These are phyloP conservation scores for Fusarium avenaceum DNA, from an alignment of 2,329 filamentous ascomycete genomes.

Conservation along the genomic window DNA sequence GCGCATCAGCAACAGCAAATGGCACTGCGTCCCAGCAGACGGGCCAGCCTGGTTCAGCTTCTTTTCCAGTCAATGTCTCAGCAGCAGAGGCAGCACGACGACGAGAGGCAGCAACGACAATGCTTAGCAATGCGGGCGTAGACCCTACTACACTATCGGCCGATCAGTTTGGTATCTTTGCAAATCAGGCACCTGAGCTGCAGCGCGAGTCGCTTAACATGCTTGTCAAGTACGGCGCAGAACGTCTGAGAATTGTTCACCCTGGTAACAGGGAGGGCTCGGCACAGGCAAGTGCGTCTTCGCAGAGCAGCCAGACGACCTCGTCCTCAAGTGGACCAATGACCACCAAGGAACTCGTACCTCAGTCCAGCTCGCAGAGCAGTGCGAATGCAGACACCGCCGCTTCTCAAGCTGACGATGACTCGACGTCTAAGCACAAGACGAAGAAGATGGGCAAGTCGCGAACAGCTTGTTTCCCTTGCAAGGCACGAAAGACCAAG, in stretches of 20 bases:
- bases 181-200: slow-evolving; percentile 69
- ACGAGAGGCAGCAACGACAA: slow-evolving; percentile 61
- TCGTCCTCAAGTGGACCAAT: slow-evolving; percentile 46
- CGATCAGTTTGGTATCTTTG: slow-evolving; percentile 71
- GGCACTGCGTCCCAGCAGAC: slow-evolving; percentile 18
- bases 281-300: slow-evolving; percentile 47
- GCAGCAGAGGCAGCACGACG: slow-evolving; percentile 65
- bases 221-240: slow-evolving; percentile 69
- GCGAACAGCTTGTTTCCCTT: slow-evolving; percentile 55
- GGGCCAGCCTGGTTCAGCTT: slow-evolving; percentile 30
- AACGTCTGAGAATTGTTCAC: slow-evolving; percentile 69
- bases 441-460: slow-evolving; percentile 50
- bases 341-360: slow-evolving; percentile 52
- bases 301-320: slow-evolving; percentile 41
- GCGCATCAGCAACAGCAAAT: slow-evolving; percentile 15
- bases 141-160: slow-evolving; percentile 65
- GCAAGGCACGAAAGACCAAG: slow-evolving; percentile 57
- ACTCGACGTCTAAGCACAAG: slow-evolving; percentile 16
- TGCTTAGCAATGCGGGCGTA: slow-evolving; percentile 63
- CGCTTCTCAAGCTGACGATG: slow-evolving; percentile 2
- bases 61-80: slow-evolving; percentile 53
- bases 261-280: slow-evolving; percentile 57
- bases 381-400: slow-evolving; percentile 28
- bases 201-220: slow-evolving; percentile 69
- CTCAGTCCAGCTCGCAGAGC: slow-evolving; percentile 40